Percentiles rank a stretch among this genome's conserved stretches.
Evolutionary conservation across 257 asterid genomes (phyloP).

Genomic region (Salvia miltiorrhiza): DNA sequence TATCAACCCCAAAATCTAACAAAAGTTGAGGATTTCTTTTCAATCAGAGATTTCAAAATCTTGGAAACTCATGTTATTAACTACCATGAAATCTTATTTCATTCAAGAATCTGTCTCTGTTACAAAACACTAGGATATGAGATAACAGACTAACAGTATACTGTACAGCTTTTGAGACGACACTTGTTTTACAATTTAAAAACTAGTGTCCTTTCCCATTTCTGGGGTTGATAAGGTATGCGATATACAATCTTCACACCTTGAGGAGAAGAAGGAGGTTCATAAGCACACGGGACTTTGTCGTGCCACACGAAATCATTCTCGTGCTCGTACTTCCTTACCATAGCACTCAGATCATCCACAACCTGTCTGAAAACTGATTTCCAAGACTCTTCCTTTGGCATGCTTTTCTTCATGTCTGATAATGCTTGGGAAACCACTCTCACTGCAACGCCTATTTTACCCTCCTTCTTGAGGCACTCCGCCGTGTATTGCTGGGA

Average conservation of each 20-base stretch:
- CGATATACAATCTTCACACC: conserved; percentile 39
- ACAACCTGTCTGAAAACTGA: conserved; percentile 28
- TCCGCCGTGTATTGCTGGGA: conserved; percentile 41
- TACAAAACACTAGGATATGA: background rate
- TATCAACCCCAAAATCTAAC: background rate
- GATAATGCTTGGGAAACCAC: conserved; percentile 35
- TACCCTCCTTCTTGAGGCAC: conserved; percentile 37
- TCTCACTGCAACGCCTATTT: conserved; percentile 46
- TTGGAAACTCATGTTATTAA: background rate
- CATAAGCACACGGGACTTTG: conserved; percentile 27
- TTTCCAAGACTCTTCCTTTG: conserved; percentile 48
- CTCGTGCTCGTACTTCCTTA: conserved; percentile 47
- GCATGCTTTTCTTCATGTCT: conserved; percentile 28
- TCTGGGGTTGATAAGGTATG: conserved; percentile 44
- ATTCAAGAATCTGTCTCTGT: background rate
- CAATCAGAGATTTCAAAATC: background rate
- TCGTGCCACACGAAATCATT: conserved; percentile 59
- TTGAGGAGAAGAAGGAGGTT: conserved; percentile 38
- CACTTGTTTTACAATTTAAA: conserved; percentile 25
- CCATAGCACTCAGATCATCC: conserved; percentile 29
- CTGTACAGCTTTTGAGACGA: background rate
- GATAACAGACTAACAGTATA: too few species aligned
- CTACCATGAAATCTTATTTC: background rate
- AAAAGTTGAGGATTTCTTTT: background rate
- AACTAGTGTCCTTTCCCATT: conserved; percentile 30